Base-by-base conservation (phyloP, 768 basidiomycete species). In the Strobilomyces echinocephalus region DNA sequence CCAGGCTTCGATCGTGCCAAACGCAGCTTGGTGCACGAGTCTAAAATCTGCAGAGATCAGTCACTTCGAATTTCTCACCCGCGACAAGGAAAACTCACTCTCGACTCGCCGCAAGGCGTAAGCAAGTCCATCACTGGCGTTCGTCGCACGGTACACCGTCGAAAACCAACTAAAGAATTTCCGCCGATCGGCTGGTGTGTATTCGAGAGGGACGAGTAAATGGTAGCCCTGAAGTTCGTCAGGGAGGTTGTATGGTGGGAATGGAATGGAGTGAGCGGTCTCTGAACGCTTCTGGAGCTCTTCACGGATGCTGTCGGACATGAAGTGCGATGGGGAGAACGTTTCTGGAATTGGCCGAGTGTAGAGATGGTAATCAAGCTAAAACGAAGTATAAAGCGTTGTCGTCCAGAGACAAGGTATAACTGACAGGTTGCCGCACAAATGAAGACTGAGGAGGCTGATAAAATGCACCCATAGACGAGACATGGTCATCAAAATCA, bases 311-410 rank as follows among this genome's bases (percentile, higher is more conserved):
- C 78, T 77, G 62, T 94, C 89, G n/a, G 93, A 87, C 45, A 97
- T 79, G 72, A 95, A 97, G 65, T 95, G 92, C 30, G 79, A 75
- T 16, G 79, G 66, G 60, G 79, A 63, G 65, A 87, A 74, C 52
- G 76, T 63, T 57, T 80, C 71, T 41, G 87, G 75, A 63, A 87
- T 74, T 61, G 80, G 79, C 2, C 81, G 80, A 4, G 89, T 86
- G 73, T 99, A 99, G 30, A 97, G 79, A 60, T 97, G 92, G 64
- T 99, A 93, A 65, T 97, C 84, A 43, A 98, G 79, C 91, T 95
- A 65, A 18, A 40, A 49, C 9, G 21, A 35, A 26, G 24, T 5
- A 30, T 21, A 49, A 24, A 52, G 45, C 3, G 8, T 40, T 21
- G 31, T 49, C 38, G 46, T 43, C 49, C 35, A 21, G n/a, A 51